Evolutionary conservation across 2,329 filamentous ascomycete species (phyloP).

Genomic region (Fusarium graminum): DNA sequence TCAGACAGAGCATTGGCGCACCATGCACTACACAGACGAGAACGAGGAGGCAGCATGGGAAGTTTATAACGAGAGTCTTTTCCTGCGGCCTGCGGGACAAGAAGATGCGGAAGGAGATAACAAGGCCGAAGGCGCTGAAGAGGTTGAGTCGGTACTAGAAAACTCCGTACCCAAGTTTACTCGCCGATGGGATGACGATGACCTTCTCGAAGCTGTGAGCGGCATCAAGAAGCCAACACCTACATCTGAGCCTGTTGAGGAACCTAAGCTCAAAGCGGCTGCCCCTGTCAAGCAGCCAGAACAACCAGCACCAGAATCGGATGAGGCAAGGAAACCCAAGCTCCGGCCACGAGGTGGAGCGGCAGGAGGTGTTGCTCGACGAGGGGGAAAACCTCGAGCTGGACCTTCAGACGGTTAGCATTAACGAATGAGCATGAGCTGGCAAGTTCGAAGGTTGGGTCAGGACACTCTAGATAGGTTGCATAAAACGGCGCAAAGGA

Average conservation of each 20-base stretch:
- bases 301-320: constrained; percentile 34
- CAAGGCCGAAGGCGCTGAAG: constrained; percentile 36
- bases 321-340: constrained; percentile 50
- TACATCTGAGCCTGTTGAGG: constrained; percentile 48
- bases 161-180: constrained; percentile 56
- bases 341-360: constrained; percentile 47
- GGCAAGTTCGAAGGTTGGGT: neutral
- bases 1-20: constrained; percentile 85
- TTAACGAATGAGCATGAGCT: constrained; percentile 8
- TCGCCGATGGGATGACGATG: constrained; percentile 59
- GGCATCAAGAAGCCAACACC: constrained; percentile 57
- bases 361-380: constrained; percentile 42
- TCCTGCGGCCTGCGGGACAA: constrained; percentile 47
- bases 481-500: constrained; percentile 45
- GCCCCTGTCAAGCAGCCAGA: constrained; percentile 34
- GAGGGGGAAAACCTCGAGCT: constrained; percentile 49
- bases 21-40: constrained; percentile 84
- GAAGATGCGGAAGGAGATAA: constrained; percentile 32
- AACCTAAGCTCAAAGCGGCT: constrained; percentile 46
- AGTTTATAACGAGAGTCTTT: constrained; percentile 79
- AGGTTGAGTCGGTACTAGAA: constrained; percentile 48
- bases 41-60: constrained; percentile 81
- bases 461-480: constrained; percentile 21
- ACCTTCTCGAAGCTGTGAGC: constrained; percentile 62
- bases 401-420: constrained; percentile 38